phyloP scores from a whole-genome alignment of 805 yeast species.

The Diddensiella caesifluorescens region DNA sequence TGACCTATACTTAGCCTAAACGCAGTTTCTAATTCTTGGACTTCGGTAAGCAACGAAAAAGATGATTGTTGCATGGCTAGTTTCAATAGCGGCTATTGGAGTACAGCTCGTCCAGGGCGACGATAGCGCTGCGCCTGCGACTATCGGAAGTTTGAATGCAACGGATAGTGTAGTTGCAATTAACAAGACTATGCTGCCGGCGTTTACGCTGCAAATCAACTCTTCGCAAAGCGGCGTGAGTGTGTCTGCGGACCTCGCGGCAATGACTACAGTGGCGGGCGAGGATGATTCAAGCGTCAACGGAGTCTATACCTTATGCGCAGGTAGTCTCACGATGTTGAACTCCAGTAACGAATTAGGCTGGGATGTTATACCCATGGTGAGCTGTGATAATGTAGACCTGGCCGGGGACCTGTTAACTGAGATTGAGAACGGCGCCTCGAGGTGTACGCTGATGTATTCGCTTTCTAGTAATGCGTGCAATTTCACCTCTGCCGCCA shows the following conservation, averaged over 20 bases:
- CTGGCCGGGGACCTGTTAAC: conserved; percentile 18
- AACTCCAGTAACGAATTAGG: conserved; percentile 6
- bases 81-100: no score
- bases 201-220: conserved; percentile 14
- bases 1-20: no score
- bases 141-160: conserved; percentile 10
- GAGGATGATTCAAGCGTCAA: conserved; percentile 4
- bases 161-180: conserved; percentile 13
- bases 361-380: conserved; percentile 19
- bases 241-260: conserved; percentile 18
- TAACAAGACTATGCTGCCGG: conserved; percentile 14
- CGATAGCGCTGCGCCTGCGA: not conserved
- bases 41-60: no score
- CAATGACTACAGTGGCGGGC: conserved; percentile 19
- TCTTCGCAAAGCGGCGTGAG: conserved; percentile 6
- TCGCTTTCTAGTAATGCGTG: conserved; percentile 21
- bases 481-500: conserved; percentile 15
- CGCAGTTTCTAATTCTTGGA: no score
- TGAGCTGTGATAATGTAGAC: conserved; percentile 21
- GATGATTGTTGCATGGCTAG: no score
- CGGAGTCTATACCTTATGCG: conserved; percentile 17
- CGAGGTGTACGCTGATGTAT: conserved; percentile 23
- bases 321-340: conserved; percentile 16
- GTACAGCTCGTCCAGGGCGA: not conserved
- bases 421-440: conserved; percentile 15